These are phyloP conservation scores for Psilocybe subaeruginosa DNA, from an alignment of 768 basidiomycete species.

Conservation along the genomic window DNA sequence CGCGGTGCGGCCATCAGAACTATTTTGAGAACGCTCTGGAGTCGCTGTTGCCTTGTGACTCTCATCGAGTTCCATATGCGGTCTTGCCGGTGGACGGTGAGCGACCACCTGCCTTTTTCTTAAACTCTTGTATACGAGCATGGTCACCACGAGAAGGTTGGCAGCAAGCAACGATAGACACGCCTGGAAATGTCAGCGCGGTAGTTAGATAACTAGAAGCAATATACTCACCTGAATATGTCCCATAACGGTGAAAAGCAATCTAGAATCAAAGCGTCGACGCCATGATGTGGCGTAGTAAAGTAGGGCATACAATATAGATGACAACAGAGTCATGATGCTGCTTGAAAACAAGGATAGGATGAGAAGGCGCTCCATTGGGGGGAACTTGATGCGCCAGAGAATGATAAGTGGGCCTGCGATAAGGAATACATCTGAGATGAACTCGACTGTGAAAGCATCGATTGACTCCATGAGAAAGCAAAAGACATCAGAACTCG, in stretches of 20 bases:
- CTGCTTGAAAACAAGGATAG: slow-evolving; percentile 28
- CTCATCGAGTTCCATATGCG: background rate
- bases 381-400: slow-evolving; percentile 24
- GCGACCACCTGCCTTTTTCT: background rate
- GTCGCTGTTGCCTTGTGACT: background rate
- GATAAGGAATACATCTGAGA: slow-evolving; percentile 27
- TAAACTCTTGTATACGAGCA: slow-evolving; percentile 4
- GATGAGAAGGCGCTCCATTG: slow-evolving; percentile 23
- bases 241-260: slow-evolving; percentile 2
- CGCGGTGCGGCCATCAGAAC: background rate
- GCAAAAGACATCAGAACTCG: background rate
- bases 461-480: background rate
- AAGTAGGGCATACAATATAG: slow-evolving; percentile 2
- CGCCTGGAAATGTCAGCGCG: background rate
- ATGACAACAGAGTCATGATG: slow-evolving; percentile 20
- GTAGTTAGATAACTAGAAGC: background rate
- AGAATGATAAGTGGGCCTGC: slow-evolving; percentile 27
- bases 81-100: background rate
- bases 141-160: slow-evolving; percentile 7
- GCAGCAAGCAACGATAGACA: slow-evolving; percentile 4
- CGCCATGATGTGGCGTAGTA: background rate
- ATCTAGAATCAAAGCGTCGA: background rate
- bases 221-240: slow-evolving; percentile 9
- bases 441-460: slow-evolving; percentile 23
- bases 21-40: background rate